Conservation (phyloP, 2,329 filamentous ascomycete genomes). For the Colletotrichum tanaceti region DNA sequence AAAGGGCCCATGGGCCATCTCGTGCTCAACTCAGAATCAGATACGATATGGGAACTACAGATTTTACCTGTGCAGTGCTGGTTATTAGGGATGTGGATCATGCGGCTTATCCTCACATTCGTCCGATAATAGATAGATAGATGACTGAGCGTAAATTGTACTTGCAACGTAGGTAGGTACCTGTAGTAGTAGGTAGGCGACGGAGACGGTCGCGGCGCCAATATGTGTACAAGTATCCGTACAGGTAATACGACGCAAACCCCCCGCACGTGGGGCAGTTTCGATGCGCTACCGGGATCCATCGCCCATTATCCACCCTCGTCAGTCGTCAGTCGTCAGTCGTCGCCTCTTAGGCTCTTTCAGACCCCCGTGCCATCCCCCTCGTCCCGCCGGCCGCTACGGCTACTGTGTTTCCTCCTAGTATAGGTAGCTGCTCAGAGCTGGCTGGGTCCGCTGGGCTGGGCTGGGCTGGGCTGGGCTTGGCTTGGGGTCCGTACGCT, state of each 20-base stretch:
- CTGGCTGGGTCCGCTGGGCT: not conserved
- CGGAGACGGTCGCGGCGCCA: not conserved
- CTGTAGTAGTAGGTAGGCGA: too few relatives aligned
- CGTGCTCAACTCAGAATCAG: conserved; percentile 8
- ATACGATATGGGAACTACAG: not conserved
- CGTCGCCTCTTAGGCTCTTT: too few relatives aligned
- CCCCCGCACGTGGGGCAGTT: conserved; percentile 40
- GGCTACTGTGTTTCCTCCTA: not conserved
- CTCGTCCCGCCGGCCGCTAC: not conserved
- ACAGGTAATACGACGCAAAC: not conserved
- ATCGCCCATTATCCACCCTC: conserved; percentile 11
- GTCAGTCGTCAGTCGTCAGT: conserved; percentile 5
- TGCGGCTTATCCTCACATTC: too few relatives aligned
- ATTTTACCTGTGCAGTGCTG: too few relatives aligned
- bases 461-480: not conserved
- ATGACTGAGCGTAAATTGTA: too few relatives aligned
- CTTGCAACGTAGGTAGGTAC: too few relatives aligned
- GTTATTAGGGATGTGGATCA: too few relatives aligned
- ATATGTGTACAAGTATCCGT: too few relatives aligned
- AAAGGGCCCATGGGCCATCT: not conserved
- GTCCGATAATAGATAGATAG: too few relatives aligned
- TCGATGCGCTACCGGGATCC: conserved; percentile 40
- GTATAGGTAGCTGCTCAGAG: not conserved
- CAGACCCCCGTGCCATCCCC: conserved; percentile 16
- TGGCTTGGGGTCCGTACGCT: not conserved